A percentile compares a stretch with the other conserved stretches of the same genome.
Conservation (phyloP, 2,329 filamentous ascomycete genomes). For the Aureobasidium pullulans region DNA sequence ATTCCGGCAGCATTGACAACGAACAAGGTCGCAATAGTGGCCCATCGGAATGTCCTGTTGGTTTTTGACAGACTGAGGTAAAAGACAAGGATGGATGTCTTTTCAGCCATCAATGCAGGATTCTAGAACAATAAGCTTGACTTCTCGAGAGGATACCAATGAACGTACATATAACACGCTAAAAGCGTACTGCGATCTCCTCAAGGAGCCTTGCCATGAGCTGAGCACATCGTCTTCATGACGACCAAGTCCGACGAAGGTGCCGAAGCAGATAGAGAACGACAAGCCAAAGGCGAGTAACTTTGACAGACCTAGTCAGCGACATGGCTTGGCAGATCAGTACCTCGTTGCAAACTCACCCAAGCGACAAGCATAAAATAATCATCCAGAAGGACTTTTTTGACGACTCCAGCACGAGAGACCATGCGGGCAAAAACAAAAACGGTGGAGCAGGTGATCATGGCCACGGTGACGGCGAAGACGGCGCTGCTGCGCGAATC, state of each 20-base stretch:
- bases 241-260: slow-evolving; percentile 58
- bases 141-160: background rate
- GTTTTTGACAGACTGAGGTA: slow-evolving; percentile 78
- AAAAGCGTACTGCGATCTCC: slow-evolving; percentile 52
- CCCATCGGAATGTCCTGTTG: slow-evolving; percentile 67
- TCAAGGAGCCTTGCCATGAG: slow-evolving; percentile 45
- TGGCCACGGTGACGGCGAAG: slow-evolving; percentile 62
- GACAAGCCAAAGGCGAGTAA: slow-evolving; percentile 57
- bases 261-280: slow-evolving; percentile 58
- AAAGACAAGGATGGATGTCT: slow-evolving; percentile 87
- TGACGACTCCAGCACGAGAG: slow-evolving; percentile 66
- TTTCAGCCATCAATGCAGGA: slow-evolving; percentile 81
- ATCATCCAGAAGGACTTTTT: slow-evolving; percentile 67
- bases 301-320: slow-evolving; percentile 1
- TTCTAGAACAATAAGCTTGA: slow-evolving; percentile 49
- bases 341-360: slow-evolving; percentile 36
- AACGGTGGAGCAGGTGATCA: slow-evolving; percentile 60
- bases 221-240: slow-evolving; percentile 54
- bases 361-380: slow-evolving; percentile 74
- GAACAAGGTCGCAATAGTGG: slow-evolving; percentile 70
- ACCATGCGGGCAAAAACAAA: slow-evolving; percentile 70
- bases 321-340: background rate
- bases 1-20: slow-evolving; percentile 73
- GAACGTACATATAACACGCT: slow-evolving; percentile 47
- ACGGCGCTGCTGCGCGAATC: slow-evolving; percentile 39